These are phyloP conservation scores for Hagleromyces aurorensis DNA, from an alignment of 805 yeast genomes.

Conservation along the genomic window DNA sequence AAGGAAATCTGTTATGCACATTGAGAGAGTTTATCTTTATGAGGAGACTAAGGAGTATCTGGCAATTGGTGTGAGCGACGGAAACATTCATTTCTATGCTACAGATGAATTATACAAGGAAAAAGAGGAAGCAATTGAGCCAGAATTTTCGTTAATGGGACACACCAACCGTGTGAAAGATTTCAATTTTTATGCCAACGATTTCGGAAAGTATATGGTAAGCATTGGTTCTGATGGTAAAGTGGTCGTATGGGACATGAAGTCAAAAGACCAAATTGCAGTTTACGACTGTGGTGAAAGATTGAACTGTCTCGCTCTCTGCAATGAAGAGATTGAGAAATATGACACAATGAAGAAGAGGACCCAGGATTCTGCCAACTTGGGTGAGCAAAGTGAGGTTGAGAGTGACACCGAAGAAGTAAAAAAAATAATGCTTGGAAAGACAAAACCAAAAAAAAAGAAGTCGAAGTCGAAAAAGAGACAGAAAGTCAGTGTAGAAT, in stretches of 20 bases:
- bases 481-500: constrained; percentile 45
- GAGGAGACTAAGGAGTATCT: constrained; percentile 48
- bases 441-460: constrained; percentile 34
- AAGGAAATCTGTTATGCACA: constrained; percentile 52
- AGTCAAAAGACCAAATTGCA: constrained; percentile 68
- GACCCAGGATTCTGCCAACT: constrained; percentile 42
- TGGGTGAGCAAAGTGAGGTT: constrained; percentile 61
- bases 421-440: constrained; percentile 48
- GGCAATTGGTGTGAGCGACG: constrained; percentile 64
- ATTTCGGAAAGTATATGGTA: constrained; percentile 42
- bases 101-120: constrained; percentile 31
- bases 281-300: constrained; percentile 89
- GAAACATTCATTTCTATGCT: constrained; percentile 53
- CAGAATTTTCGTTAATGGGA: constrained; percentile 60
- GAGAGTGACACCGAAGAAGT: constrained; percentile 69
- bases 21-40: constrained; percentile 44
- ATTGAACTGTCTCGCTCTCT: constrained; percentile 72
- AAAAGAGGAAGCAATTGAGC: constrained; percentile 29
- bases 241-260: constrained; percentile 82
- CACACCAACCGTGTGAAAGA: constrained; percentile 85
- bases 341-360: constrained; percentile 59
- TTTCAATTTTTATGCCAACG: constrained; percentile 45
- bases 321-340: constrained; percentile 74
- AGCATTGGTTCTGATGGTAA: constrained; percentile 91
- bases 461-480: constrained; percentile 36